Evolutionary conservation across 2,329 filamentous ascomycete genomes (phyloP), one percentile per base, ranked within the genome.

Genomic region (Fusarium sp.): DNA sequence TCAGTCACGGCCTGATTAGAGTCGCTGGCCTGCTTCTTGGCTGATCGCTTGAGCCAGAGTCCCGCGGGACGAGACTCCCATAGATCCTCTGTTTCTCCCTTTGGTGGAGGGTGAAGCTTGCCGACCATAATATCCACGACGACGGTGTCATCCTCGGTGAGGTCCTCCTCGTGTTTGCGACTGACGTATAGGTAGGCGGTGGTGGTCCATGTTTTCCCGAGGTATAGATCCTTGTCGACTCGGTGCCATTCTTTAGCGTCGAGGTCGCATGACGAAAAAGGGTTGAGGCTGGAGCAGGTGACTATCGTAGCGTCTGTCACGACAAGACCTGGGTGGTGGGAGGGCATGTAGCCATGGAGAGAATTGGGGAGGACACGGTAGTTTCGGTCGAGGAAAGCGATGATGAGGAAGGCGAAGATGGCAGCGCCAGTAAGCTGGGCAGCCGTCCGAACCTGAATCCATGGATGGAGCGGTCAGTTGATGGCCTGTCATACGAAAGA

Each of bases 181-280:
- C 93, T 91, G 70, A 98, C 90, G 80, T 95, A 93, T 30, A 98
- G 82, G 82, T 94, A 98, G 35, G 94, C 95, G 80, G 89, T 93
- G 32, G 90, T 90, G 50, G 94, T 87, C 90, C 94, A 94, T 61
- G 91, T 89, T 68, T 89, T 90, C 71, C 91, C 91, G 20, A 98
- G 89, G 81, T 95, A 97, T 0, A 98, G 88, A 80, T 98, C 95
- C 84, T 98, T 98, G 75, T 97, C 93, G 72, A 98, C 87, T 58
- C 94, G 92, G 77, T 94, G 92, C 95, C 95, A 98, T 72, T 84
- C 80, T 66, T 89, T 86, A 50, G 90, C 77, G 79, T 97, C 92
- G 72, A 97, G 89, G 72, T 91, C 91, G 85, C 94, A 97, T 52
- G 89, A 92, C 5, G 93, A 92, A 68, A 96, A 92, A 34, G 90